A percentile compares a stretch with the other conserved stretches of the same genome.
phyloP scores from a whole-genome alignment of 805 yeast genomes.

The Yarrowia sp. region DNA sequence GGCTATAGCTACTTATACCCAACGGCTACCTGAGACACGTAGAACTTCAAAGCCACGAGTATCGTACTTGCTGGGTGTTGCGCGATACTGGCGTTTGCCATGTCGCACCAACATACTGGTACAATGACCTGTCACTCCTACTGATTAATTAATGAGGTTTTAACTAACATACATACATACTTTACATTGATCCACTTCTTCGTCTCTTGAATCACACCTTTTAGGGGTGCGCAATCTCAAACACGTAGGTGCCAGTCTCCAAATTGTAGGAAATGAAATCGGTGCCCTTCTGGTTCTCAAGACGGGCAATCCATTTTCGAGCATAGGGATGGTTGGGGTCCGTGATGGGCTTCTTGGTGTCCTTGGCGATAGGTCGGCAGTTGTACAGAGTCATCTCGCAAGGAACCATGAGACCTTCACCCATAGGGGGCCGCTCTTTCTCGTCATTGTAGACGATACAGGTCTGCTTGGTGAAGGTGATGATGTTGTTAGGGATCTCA shows the following conservation, averaged over 20 bases:
- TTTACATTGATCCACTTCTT: neutral
- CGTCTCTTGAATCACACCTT: neutral
- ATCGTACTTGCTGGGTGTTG: too few relatives aligned
- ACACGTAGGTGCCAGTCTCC: constrained; percentile 48
- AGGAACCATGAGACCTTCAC: constrained; percentile 80
- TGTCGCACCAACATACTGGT: too few relatives aligned
- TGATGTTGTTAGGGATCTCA: constrained; percentile 61
- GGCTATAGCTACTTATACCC: too few relatives aligned
- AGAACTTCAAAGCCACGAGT: too few relatives aligned
- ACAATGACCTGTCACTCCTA: too few relatives aligned
- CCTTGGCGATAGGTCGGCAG: constrained; percentile 75
- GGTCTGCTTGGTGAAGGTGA: constrained; percentile 56
- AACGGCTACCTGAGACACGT: too few relatives aligned
- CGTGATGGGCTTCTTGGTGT: constrained; percentile 65
- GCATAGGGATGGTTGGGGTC: constrained; percentile 75
- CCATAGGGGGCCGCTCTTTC: constrained; percentile 56
- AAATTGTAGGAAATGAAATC: constrained; percentile 76
- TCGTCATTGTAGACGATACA: constrained; percentile 73
- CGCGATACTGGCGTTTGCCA: too few relatives aligned
- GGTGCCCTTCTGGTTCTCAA: constrained; percentile 57
- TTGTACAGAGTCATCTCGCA: constrained; percentile 70
- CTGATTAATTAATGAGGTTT: too few relatives aligned
- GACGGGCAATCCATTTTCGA: constrained; percentile 60
- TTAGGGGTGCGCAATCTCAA: constrained; percentile 31
- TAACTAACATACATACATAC: constrained; percentile 7